These are phyloP conservation scores for Mycena epipterygia DNA, from an alignment of 768 basidiomycete genomes.

Conservation along the genomic window DNA sequence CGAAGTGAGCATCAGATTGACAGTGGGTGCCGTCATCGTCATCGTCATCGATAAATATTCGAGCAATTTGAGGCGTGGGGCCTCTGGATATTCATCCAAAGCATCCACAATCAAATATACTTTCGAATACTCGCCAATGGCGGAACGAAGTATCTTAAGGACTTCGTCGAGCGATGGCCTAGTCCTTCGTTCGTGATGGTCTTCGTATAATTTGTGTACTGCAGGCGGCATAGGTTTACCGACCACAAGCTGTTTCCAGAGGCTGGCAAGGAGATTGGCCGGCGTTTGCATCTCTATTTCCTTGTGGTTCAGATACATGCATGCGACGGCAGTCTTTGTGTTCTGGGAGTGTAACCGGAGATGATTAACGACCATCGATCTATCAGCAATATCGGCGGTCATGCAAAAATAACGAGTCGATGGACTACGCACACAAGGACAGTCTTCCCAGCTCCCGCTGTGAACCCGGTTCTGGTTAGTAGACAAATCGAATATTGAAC, in stretches of 20 bases:
- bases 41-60: background rate
- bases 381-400: background rate
- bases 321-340: background rate
- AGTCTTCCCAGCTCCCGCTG: background rate
- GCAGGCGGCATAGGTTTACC: background rate
- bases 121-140: background rate
- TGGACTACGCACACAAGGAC: background rate
- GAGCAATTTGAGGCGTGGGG: background rate
- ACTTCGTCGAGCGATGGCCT: background rate
- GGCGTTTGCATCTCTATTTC: slow-evolving; percentile 6
- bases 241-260: slow-evolving; percentile 8
- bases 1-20: slow-evolving; percentile 16
- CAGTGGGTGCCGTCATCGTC: background rate
- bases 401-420: background rate
- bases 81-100: slow-evolving; percentile 21
- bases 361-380: slow-evolving; percentile 13
- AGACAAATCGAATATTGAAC: background rate
- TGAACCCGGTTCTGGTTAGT: background rate
- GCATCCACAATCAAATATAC: slow-evolving; percentile 16
- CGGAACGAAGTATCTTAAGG: background rate
- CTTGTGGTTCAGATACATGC: slow-evolving; percentile 16
- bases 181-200: background rate
- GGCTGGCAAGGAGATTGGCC: background rate
- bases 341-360: background rate
- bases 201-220: background rate